These are phyloP conservation scores for Zymoseptoria ardabiliae DNA, from an alignment of 2,329 filamentous ascomycete genomes.

Conservation along the genomic window DNA sequence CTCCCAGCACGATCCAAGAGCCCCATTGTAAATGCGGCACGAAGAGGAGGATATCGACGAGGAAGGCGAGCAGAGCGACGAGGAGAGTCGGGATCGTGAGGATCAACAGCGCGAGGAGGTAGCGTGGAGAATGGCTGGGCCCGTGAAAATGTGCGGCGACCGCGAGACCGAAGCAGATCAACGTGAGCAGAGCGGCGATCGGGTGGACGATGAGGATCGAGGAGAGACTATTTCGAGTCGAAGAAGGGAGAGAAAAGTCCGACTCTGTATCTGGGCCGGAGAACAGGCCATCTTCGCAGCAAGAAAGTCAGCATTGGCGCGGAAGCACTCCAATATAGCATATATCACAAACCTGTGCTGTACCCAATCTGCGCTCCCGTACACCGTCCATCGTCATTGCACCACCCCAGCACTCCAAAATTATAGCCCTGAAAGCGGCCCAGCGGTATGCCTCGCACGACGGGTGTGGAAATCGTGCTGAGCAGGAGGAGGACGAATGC, in stretches of 20 bases:
- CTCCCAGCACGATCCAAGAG: constrained; percentile 83
- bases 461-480: constrained; percentile 82
- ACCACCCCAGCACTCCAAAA: constrained; percentile 92
- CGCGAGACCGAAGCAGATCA: constrained; percentile 77
- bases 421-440: constrained; percentile 67
- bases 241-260: constrained; percentile 59
- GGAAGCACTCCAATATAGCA: background rate
- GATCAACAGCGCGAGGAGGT: constrained; percentile 77
- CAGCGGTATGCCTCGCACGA: constrained; percentile 78
- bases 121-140: constrained; percentile 82
- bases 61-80: constrained; percentile 74
- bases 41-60: constrained; percentile 90
- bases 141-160: constrained; percentile 76
- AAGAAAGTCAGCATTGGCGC: background rate
- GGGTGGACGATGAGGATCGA: constrained; percentile 88
- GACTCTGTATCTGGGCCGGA: constrained; percentile 30
- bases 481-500: constrained; percentile 82
- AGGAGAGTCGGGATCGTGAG: constrained; percentile 79
- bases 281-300: constrained; percentile 41
- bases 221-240: constrained; percentile 63
- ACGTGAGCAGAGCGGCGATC: constrained; percentile 74
- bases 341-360: constrained; percentile 58
- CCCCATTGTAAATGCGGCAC: constrained; percentile 92
- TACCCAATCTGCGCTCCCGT: constrained; percentile 76
- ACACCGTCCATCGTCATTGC: constrained; percentile 56